Base-by-base conservation (phyloP, 129 eudicot genomes). In the Flaveria ramosissima region DNA sequence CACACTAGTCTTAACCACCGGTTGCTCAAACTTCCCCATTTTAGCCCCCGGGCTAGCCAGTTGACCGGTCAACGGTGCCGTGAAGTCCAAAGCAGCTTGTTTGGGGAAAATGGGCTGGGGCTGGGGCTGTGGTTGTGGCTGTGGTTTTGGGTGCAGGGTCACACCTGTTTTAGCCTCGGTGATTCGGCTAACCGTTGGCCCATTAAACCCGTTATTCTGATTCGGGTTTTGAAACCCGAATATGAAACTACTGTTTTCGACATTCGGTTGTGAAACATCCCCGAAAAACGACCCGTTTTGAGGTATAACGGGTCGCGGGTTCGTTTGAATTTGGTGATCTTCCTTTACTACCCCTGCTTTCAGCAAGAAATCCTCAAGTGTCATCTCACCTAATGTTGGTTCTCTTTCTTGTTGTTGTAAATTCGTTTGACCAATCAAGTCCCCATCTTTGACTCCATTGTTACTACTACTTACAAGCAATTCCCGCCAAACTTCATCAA, bases 401-500 rank as follows among this genome's bases (percentile, higher is more conserved):
- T 90, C 86, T 84, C 90, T 86, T 67, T 78, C 89, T 19, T 75
- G 80, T 17, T 85, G 85, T 13, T 71, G 87, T 51, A 86, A 75
- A 55, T 74, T 81, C 1, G 85, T 24, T 74, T 78, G 85, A 65
- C 79, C 85, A 50, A 32, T 74, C 48, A 27, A 68, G 36, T 47
- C 83, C 5, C 88, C 86, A 9, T 80, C 97, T 61, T 83, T 88
- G 5, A 57, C 55, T 32, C 83, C 88, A 56, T 78, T 78, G 27
- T 69, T 69, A 65, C 56, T 65, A 65, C 56, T 83, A 70, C 75
- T 87, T 72, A 86, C 86, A 15, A 84, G 68, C 78, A 90, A 81
- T 32, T 90, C 92, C 57, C 84, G 86, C 98, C 96, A 92, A 13
- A 92, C 98, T 74, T 92, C 94, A 80, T 92, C 98, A 1, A 92